These are phyloP conservation scores for Aciculoconidium aculeatum DNA, from an alignment of 805 yeast species.

Conservation along the genomic window DNA sequence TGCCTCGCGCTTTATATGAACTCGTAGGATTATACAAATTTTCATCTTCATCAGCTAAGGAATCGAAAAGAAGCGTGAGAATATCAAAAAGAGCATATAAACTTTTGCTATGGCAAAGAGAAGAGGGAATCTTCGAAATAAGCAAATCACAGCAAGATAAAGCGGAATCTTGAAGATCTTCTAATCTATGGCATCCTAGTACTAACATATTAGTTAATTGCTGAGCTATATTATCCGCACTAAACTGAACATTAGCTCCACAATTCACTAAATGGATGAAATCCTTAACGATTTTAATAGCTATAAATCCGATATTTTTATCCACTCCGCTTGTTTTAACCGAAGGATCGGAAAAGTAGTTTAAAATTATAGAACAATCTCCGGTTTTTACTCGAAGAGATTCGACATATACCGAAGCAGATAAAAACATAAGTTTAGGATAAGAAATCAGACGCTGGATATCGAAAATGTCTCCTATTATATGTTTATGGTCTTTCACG, in stretches of 20 bases:
- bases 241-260: slow-evolving; percentile 51
- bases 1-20: slow-evolving; percentile 46
- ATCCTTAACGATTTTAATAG: slow-evolving; percentile 52
- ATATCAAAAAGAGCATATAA: slow-evolving; percentile 78
- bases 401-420: slow-evolving; percentile 78
- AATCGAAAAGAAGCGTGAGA: slow-evolving; percentile 67
- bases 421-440: slow-evolving; percentile 80
- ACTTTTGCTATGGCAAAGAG: slow-evolving; percentile 68
- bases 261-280: slow-evolving; percentile 47
- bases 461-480: slow-evolving; percentile 46
- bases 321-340: slow-evolving; percentile 62
- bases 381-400: slow-evolving; percentile 73
- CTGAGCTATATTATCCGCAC: slow-evolving; percentile 50
- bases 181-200: slow-evolving; percentile 72
- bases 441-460: slow-evolving; percentile 53
- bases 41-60: slow-evolving; percentile 77
- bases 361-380: slow-evolving; percentile 68
- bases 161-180: slow-evolving; percentile 72
- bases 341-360: slow-evolving; percentile 84
- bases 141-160: slow-evolving; percentile 68
- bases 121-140: slow-evolving; percentile 62
- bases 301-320: slow-evolving; percentile 59
- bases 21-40: slow-evolving; percentile 84
- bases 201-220: slow-evolving; percentile 67
- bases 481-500: slow-evolving; percentile 66